phyloP scores from a whole-genome alignment of 1,139 yeast genomes.

The Taiozyma sp. region DNA sequence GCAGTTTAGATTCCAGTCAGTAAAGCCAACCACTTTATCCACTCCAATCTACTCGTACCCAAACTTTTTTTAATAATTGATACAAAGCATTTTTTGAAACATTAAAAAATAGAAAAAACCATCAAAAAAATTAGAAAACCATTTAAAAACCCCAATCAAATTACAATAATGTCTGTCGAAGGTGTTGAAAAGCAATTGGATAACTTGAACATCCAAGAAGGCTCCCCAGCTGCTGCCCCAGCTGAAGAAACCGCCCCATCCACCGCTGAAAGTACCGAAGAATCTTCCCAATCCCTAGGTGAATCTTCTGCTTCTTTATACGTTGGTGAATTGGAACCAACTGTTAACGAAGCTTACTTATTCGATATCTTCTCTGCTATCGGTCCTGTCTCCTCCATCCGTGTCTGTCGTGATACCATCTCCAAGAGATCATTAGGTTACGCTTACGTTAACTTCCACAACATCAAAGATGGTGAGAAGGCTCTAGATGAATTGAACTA shows the following conservation, averaged over 20 bases:
- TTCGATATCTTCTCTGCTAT: slow-evolving; percentile 93
- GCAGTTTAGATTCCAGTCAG: not conserved
- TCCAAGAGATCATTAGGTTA: slow-evolving; percentile 97
- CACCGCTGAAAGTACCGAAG: slow-evolving; percentile 19
- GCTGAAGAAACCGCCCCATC: slow-evolving; percentile 12
- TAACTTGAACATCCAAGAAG: slow-evolving; percentile 32
- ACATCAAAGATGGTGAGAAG: slow-evolving; percentile 84
- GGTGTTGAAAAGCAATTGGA: slow-evolving; percentile 31
- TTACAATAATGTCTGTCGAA: slow-evolving; percentile 32
- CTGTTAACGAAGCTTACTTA: slow-evolving; percentile 91
- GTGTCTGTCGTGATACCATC: slow-evolving; percentile 98
- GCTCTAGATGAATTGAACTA: slow-evolving; percentile 97
- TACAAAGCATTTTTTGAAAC: slow-evolving; percentile 1
- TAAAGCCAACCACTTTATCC: not conserved
- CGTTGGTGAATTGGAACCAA: slow-evolving; percentile 95
- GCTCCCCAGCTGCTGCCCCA: slow-evolving; percentile 12
- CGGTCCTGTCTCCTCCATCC: slow-evolving; percentile 94
- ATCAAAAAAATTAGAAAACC: slow-evolving; percentile 24
- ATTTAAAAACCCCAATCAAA: slow-evolving; percentile 12
- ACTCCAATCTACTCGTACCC: not conserved
- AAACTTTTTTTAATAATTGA: not conserved
- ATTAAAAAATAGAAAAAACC: slow-evolving; percentile 17
- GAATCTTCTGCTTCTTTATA: slow-evolving; percentile 80
- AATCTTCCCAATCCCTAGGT: slow-evolving; percentile 33
- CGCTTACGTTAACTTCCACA: slow-evolving; percentile 96